Evolutionary conservation across 2,329 filamentous ascomycete species (phyloP).

Genomic region (Hypoxylon sp.): DNA sequence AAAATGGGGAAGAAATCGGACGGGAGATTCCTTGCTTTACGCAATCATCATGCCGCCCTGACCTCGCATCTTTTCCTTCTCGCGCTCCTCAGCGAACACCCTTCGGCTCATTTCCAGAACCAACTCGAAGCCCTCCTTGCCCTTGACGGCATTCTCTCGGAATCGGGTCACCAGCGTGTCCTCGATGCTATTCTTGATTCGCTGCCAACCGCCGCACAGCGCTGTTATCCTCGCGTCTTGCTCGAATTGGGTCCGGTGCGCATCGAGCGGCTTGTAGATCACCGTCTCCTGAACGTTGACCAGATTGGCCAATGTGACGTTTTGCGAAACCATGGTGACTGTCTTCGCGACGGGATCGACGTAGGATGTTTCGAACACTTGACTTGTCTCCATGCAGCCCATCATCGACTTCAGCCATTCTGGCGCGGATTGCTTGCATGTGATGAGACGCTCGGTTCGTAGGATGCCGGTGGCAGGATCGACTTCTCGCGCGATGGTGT

Average conservation of each 20-base stretch:
- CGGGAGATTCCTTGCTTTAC: slow-evolving; percentile 11
- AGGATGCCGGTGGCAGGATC: slow-evolving; percentile 66
- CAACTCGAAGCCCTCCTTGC: slow-evolving; percentile 92
- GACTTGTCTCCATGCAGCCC: slow-evolving; percentile 80
- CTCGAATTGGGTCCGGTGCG: slow-evolving; percentile 77
- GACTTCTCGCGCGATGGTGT: slow-evolving; percentile 80
- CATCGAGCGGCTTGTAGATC: slow-evolving; percentile 73
- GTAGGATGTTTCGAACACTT: slow-evolving; percentile 95
- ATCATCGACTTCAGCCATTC: slow-evolving; percentile 84
- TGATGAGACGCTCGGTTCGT: slow-evolving; percentile 69
- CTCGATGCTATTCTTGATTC: slow-evolving; percentile 95
- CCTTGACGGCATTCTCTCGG: slow-evolving; percentile 88
- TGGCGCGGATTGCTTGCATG: slow-evolving; percentile 70
- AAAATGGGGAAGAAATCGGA: slow-evolving; percentile 7
- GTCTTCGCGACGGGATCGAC: slow-evolving; percentile 85
- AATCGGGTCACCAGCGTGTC: slow-evolving; percentile 89
- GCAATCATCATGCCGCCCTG: slow-evolving; percentile 46
- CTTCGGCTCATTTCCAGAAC: slow-evolving; percentile 92
- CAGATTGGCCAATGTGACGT: slow-evolving; percentile 91
- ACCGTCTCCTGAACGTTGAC: slow-evolving; percentile 94
- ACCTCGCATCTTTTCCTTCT: slow-evolving; percentile 58
- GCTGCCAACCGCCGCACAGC: slow-evolving; percentile 95
- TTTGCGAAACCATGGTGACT: slow-evolving; percentile 96
- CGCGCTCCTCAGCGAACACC: slow-evolving; percentile 89
- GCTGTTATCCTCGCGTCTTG: slow-evolving; percentile 95